Conservation (phyloP, 2,329 filamentous ascomycete genomes). For the Hymenoscyphus scutula region DNA sequence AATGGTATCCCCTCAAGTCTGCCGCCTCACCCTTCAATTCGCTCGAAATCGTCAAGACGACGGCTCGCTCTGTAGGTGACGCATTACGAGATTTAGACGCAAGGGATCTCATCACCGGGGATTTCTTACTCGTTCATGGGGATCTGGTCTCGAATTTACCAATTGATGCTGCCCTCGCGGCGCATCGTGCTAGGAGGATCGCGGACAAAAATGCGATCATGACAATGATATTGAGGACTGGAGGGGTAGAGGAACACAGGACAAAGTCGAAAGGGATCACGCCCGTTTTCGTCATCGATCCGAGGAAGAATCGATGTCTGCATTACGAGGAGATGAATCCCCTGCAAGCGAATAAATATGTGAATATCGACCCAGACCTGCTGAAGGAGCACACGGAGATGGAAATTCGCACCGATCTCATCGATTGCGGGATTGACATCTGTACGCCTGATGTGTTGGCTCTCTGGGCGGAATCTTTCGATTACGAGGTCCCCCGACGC, state of each 20-base stretch:
- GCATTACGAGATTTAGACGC: conserved; percentile 91
- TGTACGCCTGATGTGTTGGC: conserved; percentile 94
- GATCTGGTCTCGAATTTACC: conserved; percentile 88
- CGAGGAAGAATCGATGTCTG: conserved; percentile 74
- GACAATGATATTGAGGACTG: conserved; percentile 87
- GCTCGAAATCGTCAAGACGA: conserved; percentile 80
- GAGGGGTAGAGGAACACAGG: conserved; percentile 65
- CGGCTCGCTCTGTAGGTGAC: conserved; percentile 85
- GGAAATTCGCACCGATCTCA: conserved; percentile 80
- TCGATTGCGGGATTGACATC: conserved; percentile 95
- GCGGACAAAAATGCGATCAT: conserved; percentile 94
- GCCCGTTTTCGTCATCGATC: conserved; percentile 84
- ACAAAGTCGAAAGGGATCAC: conserved; percentile 74
- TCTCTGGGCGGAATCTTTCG: conserved; percentile 95
- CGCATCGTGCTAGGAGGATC: conserved; percentile 76
- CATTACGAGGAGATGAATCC: conserved; percentile 92
- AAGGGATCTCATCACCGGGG: conserved; percentile 78
- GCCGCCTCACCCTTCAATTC: conserved; percentile 68
- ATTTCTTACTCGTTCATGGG: conserved; percentile 90
- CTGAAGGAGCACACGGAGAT: conserved; percentile 70
- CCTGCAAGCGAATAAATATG: conserved; percentile 59
- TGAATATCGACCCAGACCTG: conserved; percentile 77
- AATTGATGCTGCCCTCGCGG: conserved; percentile 74
- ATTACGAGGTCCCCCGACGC: conserved; percentile 85
- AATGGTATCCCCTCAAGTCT: conserved; percentile 69